Evolutionary conservation across 2,329 filamentous ascomycete genomes (phyloP).

Genomic region (Uncinocarpus reesii): DNA sequence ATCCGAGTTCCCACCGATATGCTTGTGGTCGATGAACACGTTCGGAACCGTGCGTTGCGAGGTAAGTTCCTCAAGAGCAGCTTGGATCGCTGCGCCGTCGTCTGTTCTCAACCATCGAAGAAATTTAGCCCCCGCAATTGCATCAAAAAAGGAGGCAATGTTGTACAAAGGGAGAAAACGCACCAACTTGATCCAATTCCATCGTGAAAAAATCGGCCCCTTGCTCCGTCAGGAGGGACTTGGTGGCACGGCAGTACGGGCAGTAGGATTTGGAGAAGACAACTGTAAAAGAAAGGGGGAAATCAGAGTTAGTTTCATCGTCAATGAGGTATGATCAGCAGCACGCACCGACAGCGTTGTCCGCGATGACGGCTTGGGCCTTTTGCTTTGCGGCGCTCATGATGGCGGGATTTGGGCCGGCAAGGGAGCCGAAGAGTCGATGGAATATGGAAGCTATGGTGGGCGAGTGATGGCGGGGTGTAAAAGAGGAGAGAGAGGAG

Average conservation of each 20-base stretch:
- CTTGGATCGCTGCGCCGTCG: slow-evolving; percentile 74
- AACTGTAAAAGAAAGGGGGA: slow-evolving; percentile 40
- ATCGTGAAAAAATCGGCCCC: slow-evolving; percentile 63
- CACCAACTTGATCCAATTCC: slow-evolving; percentile 79
- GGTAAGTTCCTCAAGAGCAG: slow-evolving; percentile 67
- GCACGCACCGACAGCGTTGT: slow-evolving; percentile 69
- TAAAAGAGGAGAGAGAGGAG: background rate
- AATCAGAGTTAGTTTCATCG: background rate
- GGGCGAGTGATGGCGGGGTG: slow-evolving; percentile 21
- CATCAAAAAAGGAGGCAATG: too few species aligned
- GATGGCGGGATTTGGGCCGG: slow-evolving; percentile 48
- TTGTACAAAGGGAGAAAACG: slow-evolving; percentile 32
- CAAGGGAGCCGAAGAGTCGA: slow-evolving; percentile 56
- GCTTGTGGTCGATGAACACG: slow-evolving; percentile 81
- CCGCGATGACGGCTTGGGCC: slow-evolving; percentile 75
- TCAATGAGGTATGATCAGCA: background rate
- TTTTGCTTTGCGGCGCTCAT: slow-evolving; percentile 80
- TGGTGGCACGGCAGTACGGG: slow-evolving; percentile 77
- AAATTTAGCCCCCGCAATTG: too few species aligned
- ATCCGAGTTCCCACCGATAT: slow-evolving; percentile 95
- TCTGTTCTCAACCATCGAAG: too few species aligned
- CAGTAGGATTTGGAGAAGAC: slow-evolving; percentile 98
- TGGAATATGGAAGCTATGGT: slow-evolving; percentile 60
- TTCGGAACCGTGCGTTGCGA: slow-evolving; percentile 87
- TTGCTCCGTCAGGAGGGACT: slow-evolving; percentile 58